phyloP scores from a whole-genome alignment of 2,329 filamentous ascomycete genomes.

The Botrytis hyacinthi region DNA sequence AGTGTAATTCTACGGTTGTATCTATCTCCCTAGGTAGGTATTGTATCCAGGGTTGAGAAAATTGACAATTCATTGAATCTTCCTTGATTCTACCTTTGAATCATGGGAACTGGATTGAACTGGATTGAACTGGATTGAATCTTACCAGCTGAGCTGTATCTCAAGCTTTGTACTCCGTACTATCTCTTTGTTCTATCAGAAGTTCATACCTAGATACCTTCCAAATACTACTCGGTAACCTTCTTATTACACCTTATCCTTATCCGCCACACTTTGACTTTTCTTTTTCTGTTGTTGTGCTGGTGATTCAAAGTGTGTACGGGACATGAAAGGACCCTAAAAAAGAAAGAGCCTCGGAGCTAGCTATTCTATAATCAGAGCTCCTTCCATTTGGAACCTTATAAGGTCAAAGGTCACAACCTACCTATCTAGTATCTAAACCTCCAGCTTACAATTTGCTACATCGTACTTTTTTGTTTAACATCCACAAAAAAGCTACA shows the following conservation, averaged over 20 bases:
- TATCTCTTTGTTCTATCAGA: not conserved
- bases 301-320: not conserved
- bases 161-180: not conserved
- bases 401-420: not conserved
- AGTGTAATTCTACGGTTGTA: not conserved
- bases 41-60: not conserved
- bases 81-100: not conserved
- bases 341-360: conserved; percentile 7
- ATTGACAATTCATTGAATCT: not conserved
- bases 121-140: not conserved
- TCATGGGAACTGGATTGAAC: not conserved
- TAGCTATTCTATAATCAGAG: not conserved
- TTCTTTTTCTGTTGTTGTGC: not conserved
- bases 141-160: not conserved
- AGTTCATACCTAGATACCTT: not conserved
- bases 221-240: not conserved
- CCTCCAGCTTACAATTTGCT: not conserved
- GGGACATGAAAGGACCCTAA: not conserved
- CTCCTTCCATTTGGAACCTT: not conserved
- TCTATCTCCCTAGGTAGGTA: not conserved
- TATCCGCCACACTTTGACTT: not conserved
- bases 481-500: not conserved
- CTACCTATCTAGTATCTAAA: not conserved
- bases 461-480: not conserved
- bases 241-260: not conserved